phyloP scores from a whole-genome alignment of 148 eudicot species.

The Suaeda aralocaspica region DNA sequence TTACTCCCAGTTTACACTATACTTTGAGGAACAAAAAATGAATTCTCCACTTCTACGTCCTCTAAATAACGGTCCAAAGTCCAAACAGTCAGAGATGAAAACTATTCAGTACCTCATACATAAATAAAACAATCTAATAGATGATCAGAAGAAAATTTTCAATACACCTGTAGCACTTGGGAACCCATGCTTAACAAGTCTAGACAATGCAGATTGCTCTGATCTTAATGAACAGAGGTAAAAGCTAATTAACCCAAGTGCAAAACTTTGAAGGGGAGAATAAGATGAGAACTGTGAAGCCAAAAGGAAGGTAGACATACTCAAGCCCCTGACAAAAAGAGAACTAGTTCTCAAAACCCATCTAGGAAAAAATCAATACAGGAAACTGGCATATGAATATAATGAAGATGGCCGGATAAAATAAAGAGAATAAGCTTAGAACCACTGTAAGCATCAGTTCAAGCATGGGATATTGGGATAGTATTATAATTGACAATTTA shows the following conservation, averaged over 20 bases:
- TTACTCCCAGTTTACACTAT: neutral
- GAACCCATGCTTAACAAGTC: neutral
- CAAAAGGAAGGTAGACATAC: no score
- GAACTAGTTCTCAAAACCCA: no score
- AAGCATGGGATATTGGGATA: neutral
- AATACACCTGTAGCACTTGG: neutral
- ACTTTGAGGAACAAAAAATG: no score
- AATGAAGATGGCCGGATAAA: neutral
- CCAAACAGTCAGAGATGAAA: neutral
- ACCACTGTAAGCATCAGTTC: neutral
- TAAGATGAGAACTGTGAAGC: neutral
- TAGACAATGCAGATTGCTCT: neutral
- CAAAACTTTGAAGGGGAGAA: neutral
- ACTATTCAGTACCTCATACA: no score
- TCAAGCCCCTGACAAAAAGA: no score
- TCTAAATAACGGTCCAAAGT: no score
- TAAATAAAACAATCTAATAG: neutral
- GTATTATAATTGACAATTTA: neutral
- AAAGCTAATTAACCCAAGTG: neutral
- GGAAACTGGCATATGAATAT: neutral
- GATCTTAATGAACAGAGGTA: neutral
- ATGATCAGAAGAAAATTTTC: neutral
- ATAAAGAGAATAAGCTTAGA: neutral
- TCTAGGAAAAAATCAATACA: no score
- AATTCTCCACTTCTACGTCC: no score